Evolutionary conservation across 1,284 basidiomycete genomes (phyloP).

Genomic region (Tranzscheliella williamsii): DNA sequence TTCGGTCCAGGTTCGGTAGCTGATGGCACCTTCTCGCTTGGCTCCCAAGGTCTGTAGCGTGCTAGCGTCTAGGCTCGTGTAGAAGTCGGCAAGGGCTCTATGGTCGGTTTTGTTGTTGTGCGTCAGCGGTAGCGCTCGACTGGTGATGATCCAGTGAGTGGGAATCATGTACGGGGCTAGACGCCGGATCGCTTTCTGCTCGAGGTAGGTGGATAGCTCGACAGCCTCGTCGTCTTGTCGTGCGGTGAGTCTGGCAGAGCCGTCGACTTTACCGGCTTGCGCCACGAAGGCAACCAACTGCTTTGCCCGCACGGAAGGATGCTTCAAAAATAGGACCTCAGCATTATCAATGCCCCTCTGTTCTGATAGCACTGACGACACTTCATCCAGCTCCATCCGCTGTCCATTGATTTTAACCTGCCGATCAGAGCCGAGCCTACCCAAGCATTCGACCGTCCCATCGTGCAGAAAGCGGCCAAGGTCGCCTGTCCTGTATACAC

Average conservation of each 20-base stretch:
- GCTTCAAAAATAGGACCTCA: constrained; percentile 51
- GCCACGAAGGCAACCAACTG: constrained; percentile 55
- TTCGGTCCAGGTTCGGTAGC: constrained; percentile 17
- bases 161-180: constrained; percentile 56
- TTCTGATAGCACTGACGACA: constrained; percentile 39
- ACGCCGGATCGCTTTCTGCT: constrained; percentile 30
- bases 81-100: constrained; percentile 30
- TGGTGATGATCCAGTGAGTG: constrained; percentile 41
- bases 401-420: constrained; percentile 60
- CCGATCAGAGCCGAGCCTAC: constrained; percentile 47
- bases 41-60: constrained; percentile 17
- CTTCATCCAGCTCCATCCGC: constrained; percentile 59
- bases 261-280: constrained; percentile 1
- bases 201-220: constrained; percentile 22
- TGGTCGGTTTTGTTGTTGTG: constrained; percentile 58
- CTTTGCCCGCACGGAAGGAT: constrained; percentile 40
- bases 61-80: constrained; percentile 13
- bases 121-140: constrained; percentile 45
- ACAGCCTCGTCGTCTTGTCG: constrained; percentile 28
- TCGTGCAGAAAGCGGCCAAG: constrained; percentile 53
- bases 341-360: constrained; percentile 39
- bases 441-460: constrained; percentile 52
- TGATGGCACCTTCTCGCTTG: constrained; percentile 8
- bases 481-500: constrained; percentile 58
- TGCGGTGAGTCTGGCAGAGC: constrained; percentile 1